Evolutionary conservation across 192 early-diverging fungal genomes (phyloP).

Genomic region (Mycoemilia scoparia): DNA sequence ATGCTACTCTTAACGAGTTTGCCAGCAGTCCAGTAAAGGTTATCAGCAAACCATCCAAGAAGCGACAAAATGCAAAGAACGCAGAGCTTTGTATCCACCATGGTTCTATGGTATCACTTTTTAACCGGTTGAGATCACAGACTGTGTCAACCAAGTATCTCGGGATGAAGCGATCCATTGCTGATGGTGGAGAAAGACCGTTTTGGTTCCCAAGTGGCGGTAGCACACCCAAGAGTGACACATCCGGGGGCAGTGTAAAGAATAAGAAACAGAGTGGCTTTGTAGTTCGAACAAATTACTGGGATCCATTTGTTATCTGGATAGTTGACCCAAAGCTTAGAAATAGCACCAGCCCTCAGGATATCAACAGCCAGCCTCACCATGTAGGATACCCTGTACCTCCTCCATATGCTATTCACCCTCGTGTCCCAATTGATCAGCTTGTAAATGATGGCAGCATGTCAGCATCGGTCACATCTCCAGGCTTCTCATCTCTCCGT

Average conservation of each 20-base stretch:
- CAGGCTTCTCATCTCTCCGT: constrained; percentile 3
- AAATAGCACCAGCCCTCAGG: constrained; percentile 17
- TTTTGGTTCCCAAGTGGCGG: constrained; percentile 24
- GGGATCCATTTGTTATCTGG: constrained; percentile 82
- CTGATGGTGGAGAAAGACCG: constrained; percentile 27
- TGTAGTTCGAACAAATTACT: constrained; percentile 53
- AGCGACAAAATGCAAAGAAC: constrained; percentile 69
- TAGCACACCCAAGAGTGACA: neutral
- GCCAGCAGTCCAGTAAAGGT: constrained; percentile 68
- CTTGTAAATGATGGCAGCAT: constrained; percentile 5
- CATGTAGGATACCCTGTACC: constrained; percentile 50
- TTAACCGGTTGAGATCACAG: constrained; percentile 79
- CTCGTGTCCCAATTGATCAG: constrained; percentile 25
- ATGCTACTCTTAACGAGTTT: constrained; percentile 43
- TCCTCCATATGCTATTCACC: constrained; percentile 53
- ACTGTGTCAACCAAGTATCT: constrained; percentile 79
- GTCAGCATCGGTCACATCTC: constrained; percentile 4
- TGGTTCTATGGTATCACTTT: constrained; percentile 69
- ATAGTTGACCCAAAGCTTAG: constrained; percentile 45
- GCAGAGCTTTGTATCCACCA: constrained; percentile 72
- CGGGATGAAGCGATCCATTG: constrained; percentile 29
- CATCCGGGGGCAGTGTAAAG: neutral
- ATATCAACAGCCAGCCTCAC: constrained; percentile 14
- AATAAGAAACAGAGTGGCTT: constrained; percentile 24
- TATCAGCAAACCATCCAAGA: constrained; percentile 84